Percentiles rank a stretch among this genome's conserved stretches.
Conservation (phyloP, 352 stramenopile genomes). For the Globisporangium cylindrosporum region DNA sequence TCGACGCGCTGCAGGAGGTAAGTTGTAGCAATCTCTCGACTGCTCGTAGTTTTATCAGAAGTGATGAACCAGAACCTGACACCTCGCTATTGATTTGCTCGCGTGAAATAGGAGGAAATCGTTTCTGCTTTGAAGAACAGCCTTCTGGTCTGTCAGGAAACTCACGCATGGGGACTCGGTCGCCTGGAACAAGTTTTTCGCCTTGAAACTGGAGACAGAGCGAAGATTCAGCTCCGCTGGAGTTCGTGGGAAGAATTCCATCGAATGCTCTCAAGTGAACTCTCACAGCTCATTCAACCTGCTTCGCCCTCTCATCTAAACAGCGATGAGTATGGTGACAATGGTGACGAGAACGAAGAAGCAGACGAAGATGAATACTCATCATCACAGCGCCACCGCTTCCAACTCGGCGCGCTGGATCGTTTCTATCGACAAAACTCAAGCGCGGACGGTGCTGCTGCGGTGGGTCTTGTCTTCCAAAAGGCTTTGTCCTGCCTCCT, state of each 20-base stretch:
- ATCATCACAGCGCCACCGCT: slow-evolving; percentile 16
- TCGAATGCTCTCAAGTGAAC: slow-evolving; percentile 33
- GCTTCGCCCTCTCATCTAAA: neutral
- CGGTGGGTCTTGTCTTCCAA: slow-evolving; percentile 40
- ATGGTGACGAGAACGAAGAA: slow-evolving; percentile 16
- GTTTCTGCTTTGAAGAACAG: slow-evolving; percentile 51
- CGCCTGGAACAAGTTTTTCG: slow-evolving; percentile 42
- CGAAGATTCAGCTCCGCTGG: slow-evolving; percentile 7
- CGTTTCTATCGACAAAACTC: slow-evolving; percentile 51
- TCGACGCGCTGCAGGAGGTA: slow-evolving; percentile 70
- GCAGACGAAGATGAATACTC: slow-evolving; percentile 17
- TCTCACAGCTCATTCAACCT: slow-evolving; percentile 41
- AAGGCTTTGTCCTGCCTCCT: slow-evolving; percentile 47
- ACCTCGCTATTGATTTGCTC: neutral
- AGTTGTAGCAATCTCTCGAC: neutral
- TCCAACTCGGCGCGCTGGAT: slow-evolving; percentile 40
- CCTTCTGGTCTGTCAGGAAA: slow-evolving; percentile 31
- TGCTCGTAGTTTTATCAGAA: neutral
- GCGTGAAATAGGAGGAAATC: slow-evolving; percentile 44
- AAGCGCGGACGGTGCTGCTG: slow-evolving; percentile 40
- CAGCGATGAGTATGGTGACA: slow-evolving; percentile 18
- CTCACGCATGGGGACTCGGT: slow-evolving; percentile 42
- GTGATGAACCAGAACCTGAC: neutral
- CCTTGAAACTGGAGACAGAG: neutral
- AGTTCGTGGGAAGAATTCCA: slow-evolving; percentile 47